Conservation (phyloP, 2,329 filamentous ascomycete genomes). For the Teratosphaeria pseudoeucalypti region DNA sequence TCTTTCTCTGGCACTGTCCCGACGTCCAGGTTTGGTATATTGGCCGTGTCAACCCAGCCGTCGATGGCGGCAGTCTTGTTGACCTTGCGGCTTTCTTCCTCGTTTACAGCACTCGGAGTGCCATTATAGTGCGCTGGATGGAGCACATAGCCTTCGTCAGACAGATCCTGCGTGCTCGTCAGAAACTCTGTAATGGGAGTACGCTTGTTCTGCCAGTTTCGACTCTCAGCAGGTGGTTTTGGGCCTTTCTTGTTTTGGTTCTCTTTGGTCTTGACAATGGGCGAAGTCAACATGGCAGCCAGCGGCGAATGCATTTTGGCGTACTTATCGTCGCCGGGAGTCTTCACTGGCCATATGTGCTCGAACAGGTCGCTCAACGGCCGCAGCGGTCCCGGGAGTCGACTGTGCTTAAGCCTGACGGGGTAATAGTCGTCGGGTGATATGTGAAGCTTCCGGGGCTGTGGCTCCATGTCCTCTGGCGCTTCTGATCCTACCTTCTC, state of each 20-base stretch:
- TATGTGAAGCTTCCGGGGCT: conserved; percentile 20
- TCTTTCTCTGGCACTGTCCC: conserved; percentile 58
- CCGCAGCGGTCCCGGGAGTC: conserved; percentile 35
- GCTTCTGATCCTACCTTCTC: conserved; percentile 5
- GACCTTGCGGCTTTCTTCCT: conserved; percentile 34
- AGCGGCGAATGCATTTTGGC: conserved; percentile 78
- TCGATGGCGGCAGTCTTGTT: conserved; percentile 40
- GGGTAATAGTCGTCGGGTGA: conserved; percentile 43
- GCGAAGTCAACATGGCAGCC: conserved; percentile 68
- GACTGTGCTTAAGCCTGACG: conserved; percentile 29
- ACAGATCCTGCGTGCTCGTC: conserved; percentile 59
- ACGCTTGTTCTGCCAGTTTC: conserved; percentile 61
- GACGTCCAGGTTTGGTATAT: conserved; percentile 54
- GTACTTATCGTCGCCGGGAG: conserved; percentile 74
- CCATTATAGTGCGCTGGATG: conserved; percentile 62
- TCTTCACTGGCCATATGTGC: conserved; percentile 80
- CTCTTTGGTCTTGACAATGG: conserved; percentile 58
- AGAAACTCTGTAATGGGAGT: conserved; percentile 77
- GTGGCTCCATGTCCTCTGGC: background rate
- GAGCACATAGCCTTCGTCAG: conserved; percentile 72
- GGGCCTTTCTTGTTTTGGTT: conserved; percentile 52
- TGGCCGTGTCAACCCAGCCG: conserved; percentile 73
- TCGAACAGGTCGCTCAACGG: conserved; percentile 73
- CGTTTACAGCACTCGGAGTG: conserved; percentile 12
- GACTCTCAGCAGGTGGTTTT: conserved; percentile 52